A percentile compares a stretch with the other conserved stretches of the same genome.
Evolutionary conservation across 352 stramenopile genomes (phyloP).

Genomic region (Blastocystis sp.): DNA sequence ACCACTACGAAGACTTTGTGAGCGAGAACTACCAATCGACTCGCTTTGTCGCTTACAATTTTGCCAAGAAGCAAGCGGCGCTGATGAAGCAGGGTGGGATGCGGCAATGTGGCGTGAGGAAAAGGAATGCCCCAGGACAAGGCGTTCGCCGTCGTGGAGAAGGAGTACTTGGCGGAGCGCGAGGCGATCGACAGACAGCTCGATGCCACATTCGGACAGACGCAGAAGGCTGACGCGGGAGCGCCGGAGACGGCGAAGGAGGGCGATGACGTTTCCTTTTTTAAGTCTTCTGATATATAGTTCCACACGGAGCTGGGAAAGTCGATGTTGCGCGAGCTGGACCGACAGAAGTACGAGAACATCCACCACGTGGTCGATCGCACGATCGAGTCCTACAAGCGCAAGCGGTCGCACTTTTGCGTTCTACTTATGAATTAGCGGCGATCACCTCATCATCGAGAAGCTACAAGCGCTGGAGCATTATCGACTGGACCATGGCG

Average conservation of each 20-base stretch:
- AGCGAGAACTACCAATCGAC: conserved; percentile 54
- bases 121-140: not conserved
- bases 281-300: not conserved
- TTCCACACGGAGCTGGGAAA: conserved; percentile 12
- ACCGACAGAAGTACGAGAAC: conserved; percentile 17
- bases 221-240: not conserved
- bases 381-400: conserved; percentile 33
- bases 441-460: conserved; percentile 40
- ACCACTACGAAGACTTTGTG: conserved; percentile 70
- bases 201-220: not conserved
- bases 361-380: conserved; percentile 45
- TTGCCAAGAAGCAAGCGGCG: conserved; percentile 44
- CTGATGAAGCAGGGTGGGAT: conserved; percentile 32
- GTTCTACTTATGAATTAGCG: not conserved
- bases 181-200: conserved; percentile 46
- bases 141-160: conserved; percentile 34
- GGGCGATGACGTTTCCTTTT: not conserved
- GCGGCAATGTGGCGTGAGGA: no score
- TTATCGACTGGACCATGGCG: not conserved
- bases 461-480: conserved; percentile 55
- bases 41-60: conserved; percentile 67
- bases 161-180: conserved; percentile 52
- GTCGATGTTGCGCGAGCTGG: conserved; percentile 3
- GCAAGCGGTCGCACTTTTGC: not conserved
- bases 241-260: conserved; percentile 15